These are phyloP conservation scores for Diaporthe ampelina DNA, from an alignment of 2,329 filamentous ascomycete genomes.

Conservation along the genomic window DNA sequence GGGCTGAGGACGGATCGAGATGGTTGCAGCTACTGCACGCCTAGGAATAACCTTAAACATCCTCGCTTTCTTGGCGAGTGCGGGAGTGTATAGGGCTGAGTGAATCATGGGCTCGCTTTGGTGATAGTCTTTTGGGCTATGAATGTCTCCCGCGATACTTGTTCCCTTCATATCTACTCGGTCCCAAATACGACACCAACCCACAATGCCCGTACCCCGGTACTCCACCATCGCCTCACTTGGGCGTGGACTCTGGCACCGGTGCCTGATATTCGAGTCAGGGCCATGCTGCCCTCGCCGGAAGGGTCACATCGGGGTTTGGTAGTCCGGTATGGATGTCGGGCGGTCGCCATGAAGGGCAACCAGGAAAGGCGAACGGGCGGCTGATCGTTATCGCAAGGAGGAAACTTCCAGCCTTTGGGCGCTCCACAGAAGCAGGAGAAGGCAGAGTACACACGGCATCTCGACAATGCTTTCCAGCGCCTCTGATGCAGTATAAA, in stretches of 20 bases:
- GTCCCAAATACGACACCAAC: background rate
- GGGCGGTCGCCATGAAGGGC: background rate
- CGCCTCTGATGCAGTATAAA: slow-evolving; percentile 3
- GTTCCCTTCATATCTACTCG: background rate
- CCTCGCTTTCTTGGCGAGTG: background rate
- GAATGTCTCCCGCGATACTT: no score
- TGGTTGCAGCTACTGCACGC: background rate
- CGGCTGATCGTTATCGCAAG: background rate
- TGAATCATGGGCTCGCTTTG: background rate
- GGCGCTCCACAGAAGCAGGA: slow-evolving; percentile 1
- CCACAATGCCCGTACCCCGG: background rate
- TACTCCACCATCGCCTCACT: slow-evolving; percentile 12
- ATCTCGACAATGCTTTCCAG: background rate
- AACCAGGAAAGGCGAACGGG: background rate
- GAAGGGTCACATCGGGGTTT: background rate
- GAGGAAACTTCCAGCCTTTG: background rate
- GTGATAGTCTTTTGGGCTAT: background rate
- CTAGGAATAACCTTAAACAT: slow-evolving; percentile 15
- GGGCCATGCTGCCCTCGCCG: background rate
- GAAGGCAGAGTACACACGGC: background rate
- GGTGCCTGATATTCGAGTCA: slow-evolving; percentile 17
- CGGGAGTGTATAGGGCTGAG: background rate
- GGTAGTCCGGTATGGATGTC: background rate
- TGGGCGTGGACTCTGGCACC: background rate
- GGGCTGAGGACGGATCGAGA: slow-evolving; percentile 11